Percentiles rank a stretch among this genome's conserved stretches.
phyloP scores from a whole-genome alignment of 176 grass and related monocot genomes.

The Juncus inflexus region DNA sequence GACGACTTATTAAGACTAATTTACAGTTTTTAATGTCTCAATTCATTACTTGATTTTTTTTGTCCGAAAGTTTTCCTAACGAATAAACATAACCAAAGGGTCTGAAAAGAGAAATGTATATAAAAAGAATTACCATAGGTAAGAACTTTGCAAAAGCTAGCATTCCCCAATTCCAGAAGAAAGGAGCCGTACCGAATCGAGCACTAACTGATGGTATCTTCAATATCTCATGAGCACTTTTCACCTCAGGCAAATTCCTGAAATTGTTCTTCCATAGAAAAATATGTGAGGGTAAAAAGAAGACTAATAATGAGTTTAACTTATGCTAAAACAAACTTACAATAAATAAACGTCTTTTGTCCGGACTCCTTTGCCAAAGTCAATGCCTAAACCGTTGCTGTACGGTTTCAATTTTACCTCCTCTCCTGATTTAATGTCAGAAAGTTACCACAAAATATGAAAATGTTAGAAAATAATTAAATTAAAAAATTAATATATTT shows the following conservation, averaged over 20 bases:
- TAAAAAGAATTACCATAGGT: constrained; percentile 44
- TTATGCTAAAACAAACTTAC: constrained; percentile 36
- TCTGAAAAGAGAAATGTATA: background rate
- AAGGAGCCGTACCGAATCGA: constrained; percentile 86
- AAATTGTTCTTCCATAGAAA: constrained; percentile 26
- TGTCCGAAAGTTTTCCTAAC: background rate
- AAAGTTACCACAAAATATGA: background rate
- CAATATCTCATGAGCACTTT: constrained; percentile 69
- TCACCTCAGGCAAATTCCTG: constrained; percentile 96
- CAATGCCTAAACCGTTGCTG: constrained; percentile 72
- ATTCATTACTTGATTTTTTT: too few species aligned
- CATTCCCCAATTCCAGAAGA: constrained; percentile 99
- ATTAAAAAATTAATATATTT: background rate
- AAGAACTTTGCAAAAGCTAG: constrained; percentile 73
- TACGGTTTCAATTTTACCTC: constrained; percentile 88
- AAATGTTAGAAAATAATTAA: constrained; percentile 6
- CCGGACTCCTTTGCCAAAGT: constrained; percentile 85
- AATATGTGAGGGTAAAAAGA: constrained; percentile 15
- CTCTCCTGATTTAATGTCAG: constrained; percentile 48
- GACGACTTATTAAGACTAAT: too few species aligned
- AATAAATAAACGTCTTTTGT: constrained; percentile 88
- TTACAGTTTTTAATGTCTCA: too few species aligned
- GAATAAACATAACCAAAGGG: background rate
- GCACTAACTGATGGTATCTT: constrained; percentile 88
- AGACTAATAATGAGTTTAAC: background rate